phyloP scores from a whole-genome alignment of 129 eudicot species.

The Sambucus nigra region DNA sequence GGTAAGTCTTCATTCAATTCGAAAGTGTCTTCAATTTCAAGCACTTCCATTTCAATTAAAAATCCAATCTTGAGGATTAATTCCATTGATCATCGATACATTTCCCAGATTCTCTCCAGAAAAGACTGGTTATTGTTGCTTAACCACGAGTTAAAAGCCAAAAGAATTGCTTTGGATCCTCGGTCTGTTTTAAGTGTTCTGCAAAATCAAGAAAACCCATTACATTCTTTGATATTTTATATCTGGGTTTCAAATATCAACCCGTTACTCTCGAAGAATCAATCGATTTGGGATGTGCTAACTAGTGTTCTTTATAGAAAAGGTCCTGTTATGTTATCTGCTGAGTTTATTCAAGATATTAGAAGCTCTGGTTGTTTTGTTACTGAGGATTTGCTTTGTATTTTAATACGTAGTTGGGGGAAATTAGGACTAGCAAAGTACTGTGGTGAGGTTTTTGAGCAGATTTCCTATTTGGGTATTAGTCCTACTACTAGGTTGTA shows the following conservation, averaged over 20 bases:
- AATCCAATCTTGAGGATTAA: conserved; percentile 10
- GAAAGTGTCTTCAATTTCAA: conserved; percentile 6
- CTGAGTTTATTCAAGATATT: conserved; percentile 46
- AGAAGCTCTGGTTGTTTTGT: conserved; percentile 47
- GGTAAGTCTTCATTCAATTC: conserved; percentile 40
- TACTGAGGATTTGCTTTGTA: conserved; percentile 60
- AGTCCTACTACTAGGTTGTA: conserved; percentile 67
- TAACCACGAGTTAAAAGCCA: conserved; percentile 47
- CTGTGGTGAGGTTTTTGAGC: conserved; percentile 68
- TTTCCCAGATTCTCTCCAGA: conserved; percentile 45
- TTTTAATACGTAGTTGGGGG: conserved; percentile 87
- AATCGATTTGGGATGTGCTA: conserved; percentile 41
- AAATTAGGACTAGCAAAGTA: conserved; percentile 90
- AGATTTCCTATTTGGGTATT: conserved; percentile 64
- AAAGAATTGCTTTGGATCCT: conserved; percentile 38
- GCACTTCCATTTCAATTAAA: neutral
- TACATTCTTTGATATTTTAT: conserved; percentile 53
- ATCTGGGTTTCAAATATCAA: conserved; percentile 58
- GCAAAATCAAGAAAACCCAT: conserved; percentile 79
- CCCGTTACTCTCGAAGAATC: conserved; percentile 47
- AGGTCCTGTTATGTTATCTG: conserved; percentile 75
- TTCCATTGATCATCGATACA: conserved; percentile 50
- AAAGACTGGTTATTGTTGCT: conserved; percentile 86
- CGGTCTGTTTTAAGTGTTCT: conserved; percentile 44
- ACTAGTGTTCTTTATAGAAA: conserved; percentile 48